Conservation (phyloP, 2,329 filamentous ascomycete genomes). For the Setomelanomma holmii region DNA sequence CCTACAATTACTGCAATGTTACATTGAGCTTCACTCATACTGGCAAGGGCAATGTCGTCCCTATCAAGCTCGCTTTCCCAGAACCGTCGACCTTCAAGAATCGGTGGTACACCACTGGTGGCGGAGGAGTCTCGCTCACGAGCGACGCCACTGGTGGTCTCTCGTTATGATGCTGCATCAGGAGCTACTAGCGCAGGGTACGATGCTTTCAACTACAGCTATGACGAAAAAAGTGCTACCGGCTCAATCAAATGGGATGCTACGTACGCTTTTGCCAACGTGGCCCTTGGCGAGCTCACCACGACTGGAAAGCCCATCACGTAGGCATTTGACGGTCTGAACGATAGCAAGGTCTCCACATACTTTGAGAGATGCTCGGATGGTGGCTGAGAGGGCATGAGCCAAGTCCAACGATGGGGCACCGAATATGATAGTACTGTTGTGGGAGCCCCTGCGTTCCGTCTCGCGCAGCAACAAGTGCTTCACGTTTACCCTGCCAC, state of each 20-base stretch:
- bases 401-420: conserved; percentile 60
- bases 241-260: conserved; percentile 61
- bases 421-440: conserved; percentile 58
- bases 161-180: conserved; percentile 55
- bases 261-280: conserved; percentile 60
- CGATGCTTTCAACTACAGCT: conserved; percentile 54
- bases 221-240: conserved; percentile 50
- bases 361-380: conserved; percentile 65
- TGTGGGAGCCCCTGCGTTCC: conserved; percentile 57
- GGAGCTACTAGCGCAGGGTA: conserved; percentile 61
- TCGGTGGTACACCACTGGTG: conserved; percentile 56
- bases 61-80: conserved; percentile 52
- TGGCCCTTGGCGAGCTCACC: conserved; percentile 61
- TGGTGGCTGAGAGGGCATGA: conserved; percentile 58
- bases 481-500: conserved; percentile 52
- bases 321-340: conserved; percentile 47
- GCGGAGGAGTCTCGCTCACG: conserved; percentile 49
- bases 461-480: conserved; percentile 56
- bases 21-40: conserved; percentile 56
- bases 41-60: conserved; percentile 34
- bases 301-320: conserved; percentile 56
- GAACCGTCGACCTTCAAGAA: conserved; percentile 54
- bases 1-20: conserved; percentile 54
- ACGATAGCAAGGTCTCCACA: conserved; percentile 46
- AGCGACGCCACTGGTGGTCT: conserved; percentile 52